phyloP scores from a whole-genome alignment of 352 stramenopile species.

The Pythium myriotylum region DNA sequence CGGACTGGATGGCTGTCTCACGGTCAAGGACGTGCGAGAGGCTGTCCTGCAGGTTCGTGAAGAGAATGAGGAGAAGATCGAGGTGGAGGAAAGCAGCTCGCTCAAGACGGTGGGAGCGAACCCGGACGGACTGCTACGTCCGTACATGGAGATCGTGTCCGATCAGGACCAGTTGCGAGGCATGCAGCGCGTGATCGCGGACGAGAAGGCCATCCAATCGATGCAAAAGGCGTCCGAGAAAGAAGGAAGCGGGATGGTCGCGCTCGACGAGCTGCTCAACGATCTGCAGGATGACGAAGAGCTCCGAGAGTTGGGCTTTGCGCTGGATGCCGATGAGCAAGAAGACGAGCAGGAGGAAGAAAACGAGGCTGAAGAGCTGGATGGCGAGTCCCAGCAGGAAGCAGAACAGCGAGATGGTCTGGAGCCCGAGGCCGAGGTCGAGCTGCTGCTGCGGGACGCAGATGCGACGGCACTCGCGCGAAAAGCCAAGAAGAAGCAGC shows the following conservation, averaged over 20 bases:
- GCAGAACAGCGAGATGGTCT: slow-evolving; percentile 1
- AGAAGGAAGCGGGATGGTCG: slow-evolving; percentile 53
- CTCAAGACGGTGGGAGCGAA: slow-evolving; percentile 58
- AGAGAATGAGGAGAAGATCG: not conserved
- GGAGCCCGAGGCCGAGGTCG: slow-evolving; percentile 58
- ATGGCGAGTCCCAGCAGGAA: slow-evolving; percentile 3
- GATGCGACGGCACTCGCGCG: slow-evolving; percentile 3
- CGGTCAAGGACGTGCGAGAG: slow-evolving; percentile 40
- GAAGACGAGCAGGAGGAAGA: slow-evolving; percentile 10
- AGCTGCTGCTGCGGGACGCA: slow-evolving; percentile 45
- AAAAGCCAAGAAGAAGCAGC: slow-evolving; percentile 25
- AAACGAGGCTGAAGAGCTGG: slow-evolving; percentile 1
- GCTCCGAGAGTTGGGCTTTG: slow-evolving; percentile 59
- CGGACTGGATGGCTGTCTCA: slow-evolving; percentile 57
- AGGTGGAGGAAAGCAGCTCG: not conserved
- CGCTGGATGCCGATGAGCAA: slow-evolving; percentile 17
- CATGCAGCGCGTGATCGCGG: slow-evolving; percentile 54
- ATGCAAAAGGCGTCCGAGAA: slow-evolving; percentile 46
- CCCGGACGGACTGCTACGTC: slow-evolving; percentile 51
- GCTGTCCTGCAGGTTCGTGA: not conserved
- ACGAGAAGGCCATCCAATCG: slow-evolving; percentile 61
- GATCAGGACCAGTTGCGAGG: slow-evolving; percentile 56
- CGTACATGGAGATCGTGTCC: slow-evolving; percentile 67
- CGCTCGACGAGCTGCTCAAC: slow-evolving; percentile 66
- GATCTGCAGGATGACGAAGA: slow-evolving; percentile 77